Base-by-base conservation (phyloP, 345 rosid species). In the Murraya koenigii region DNA sequence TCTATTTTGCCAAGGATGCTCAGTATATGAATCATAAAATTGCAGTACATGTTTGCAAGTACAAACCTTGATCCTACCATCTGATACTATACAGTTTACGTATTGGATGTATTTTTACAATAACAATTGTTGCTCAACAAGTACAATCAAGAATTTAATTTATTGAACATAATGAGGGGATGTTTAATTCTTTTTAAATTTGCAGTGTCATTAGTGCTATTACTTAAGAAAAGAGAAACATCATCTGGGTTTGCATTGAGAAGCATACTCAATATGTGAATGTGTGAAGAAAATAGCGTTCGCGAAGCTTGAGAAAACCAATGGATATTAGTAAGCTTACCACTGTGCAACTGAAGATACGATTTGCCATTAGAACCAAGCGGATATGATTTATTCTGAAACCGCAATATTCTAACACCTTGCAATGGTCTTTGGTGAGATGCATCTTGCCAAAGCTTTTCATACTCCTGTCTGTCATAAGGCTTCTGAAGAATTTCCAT, bases 331-430 rank as follows among this genome's bases (percentile, higher is more conserved):
- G 59, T 62, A 39, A 75, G 32, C 82, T 77, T 83, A 89, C 97
- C 94, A 15, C 62, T 20, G 71, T 84, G 75, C 20, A 19, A 74
- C 4, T 94, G 91, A 59, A 91, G 84, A 82, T 84, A 91, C 32
- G 98, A 92, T 80, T 41, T 79, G 44, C 81, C 77, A 19, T 38
- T 0, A 79, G 56, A 38, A 10, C 70, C 20, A 25, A 63, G 47
- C 2, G 60, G 2, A 84, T 55, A 80, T 19, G 59, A 3, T 66
- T 55, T 82, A 17, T 54, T 80, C 56, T 71, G 77, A 77, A 75
- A 69, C 49, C 92, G 89, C 49, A 86, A 65, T 5, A 81, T 71
- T 75, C 60, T 75, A 8, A 47, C 58, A 13, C 74, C 78, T 8
- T 61, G 41, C 74, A 75, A 6, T 4, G 77, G 87, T 75, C 75